Evolutionary conservation across 371 early-diverging fungal genomes (phyloP).

Genomic region (Basidiobolus meristosporus): DNA sequence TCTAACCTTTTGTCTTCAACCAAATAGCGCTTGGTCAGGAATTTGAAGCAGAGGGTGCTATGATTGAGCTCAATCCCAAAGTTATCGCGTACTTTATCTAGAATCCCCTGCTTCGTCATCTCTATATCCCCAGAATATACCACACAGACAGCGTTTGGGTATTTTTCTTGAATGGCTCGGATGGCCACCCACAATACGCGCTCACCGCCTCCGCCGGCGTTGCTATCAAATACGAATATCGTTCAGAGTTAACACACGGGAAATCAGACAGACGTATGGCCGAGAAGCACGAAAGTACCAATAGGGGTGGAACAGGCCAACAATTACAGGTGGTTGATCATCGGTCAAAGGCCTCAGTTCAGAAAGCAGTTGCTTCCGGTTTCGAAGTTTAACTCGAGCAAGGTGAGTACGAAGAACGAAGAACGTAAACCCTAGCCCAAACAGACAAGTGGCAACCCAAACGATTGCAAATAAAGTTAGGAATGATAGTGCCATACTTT

Average conservation of each 20-base stretch:
- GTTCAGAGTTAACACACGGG: too few species aligned
- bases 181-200: slow-evolving; percentile 85
- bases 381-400: too few species aligned
- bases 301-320: slow-evolving; percentile 81
- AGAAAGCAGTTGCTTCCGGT: too few species aligned
- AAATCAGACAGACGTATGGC: neutral
- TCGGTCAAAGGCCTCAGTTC: too few species aligned
- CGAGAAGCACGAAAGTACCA: slow-evolving; percentile 18
- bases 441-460: too few species aligned
- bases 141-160: slow-evolving; percentile 34
- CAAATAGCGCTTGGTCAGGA: slow-evolving; percentile 32
- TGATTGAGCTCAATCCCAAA: too few species aligned
- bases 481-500: too few species aligned
- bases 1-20: slow-evolving; percentile 44
- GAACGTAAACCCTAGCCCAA: too few species aligned
- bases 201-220: slow-evolving; percentile 91
- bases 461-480: too few species aligned
- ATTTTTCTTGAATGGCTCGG: slow-evolving; percentile 40
- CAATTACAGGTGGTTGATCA: slow-evolving; percentile 18
- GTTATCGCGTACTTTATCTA: slow-evolving; percentile 39
- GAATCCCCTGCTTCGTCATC: slow-evolving; percentile 22
- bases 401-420: too few species aligned
- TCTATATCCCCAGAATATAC: slow-evolving; percentile 65
- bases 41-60: too few species aligned
- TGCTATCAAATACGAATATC: too few species aligned